Conservation (phyloP, 2,329 filamentous ascomycete genomes). For the Talaromyces sp. region DNA sequence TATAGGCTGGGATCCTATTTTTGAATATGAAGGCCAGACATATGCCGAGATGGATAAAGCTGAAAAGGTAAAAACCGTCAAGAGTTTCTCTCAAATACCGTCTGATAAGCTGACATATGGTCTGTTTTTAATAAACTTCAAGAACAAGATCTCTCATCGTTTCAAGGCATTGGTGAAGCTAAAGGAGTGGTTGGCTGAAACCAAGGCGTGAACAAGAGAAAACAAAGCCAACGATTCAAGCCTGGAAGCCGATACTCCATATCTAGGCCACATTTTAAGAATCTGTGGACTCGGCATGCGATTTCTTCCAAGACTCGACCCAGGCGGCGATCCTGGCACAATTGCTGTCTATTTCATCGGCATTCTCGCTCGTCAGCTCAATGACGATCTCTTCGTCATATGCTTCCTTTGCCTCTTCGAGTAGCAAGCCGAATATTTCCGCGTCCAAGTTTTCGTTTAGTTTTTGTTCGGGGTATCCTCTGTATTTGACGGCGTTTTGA, state of each 20-base stretch:
- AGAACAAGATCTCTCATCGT: conserved; percentile 89
- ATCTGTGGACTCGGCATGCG: conserved; percentile 17
- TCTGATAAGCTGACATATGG: background rate
- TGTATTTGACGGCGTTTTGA: conserved; percentile 25
- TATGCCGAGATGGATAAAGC: conserved; percentile 92
- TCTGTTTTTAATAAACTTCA: background rate
- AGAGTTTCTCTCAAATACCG: background rate
- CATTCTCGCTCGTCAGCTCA: conserved; percentile 75
- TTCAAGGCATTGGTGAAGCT: conserved; percentile 82
- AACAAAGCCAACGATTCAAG: background rate
- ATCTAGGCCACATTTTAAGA: background rate
- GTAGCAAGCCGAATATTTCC: conserved; percentile 93
- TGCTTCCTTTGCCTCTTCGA: conserved; percentile 82
- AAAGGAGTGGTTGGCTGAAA: conserved; percentile 68
- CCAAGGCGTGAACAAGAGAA: conserved; percentile 16
- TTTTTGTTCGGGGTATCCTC: conserved; percentile 79
- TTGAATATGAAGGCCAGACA: conserved; percentile 89
- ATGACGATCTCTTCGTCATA: conserved; percentile 87
- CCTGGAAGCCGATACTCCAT: no score
- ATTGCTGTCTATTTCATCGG: conserved; percentile 84
- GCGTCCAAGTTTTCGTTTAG: conserved; percentile 94
- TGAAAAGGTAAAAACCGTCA: conserved; percentile 65
- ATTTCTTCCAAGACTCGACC: conserved; percentile 75
- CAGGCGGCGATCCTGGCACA: conserved; percentile 77
- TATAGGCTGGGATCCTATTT: conserved; percentile 90